Base-by-base conservation (phyloP, 495 filamentous ascomycete genomes). In the Monascus purpureus region DNA sequence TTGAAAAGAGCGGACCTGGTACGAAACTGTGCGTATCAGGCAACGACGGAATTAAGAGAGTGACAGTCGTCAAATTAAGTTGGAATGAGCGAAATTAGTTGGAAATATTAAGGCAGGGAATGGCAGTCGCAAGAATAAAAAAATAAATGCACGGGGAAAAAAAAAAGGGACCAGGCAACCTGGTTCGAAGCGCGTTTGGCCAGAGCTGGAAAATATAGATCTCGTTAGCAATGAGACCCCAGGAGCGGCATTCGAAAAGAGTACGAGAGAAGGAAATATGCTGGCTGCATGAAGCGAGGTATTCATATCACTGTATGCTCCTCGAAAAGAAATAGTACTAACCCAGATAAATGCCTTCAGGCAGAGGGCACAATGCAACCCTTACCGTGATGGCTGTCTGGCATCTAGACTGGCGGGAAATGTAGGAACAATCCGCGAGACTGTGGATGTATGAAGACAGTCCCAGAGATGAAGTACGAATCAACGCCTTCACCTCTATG, bases 401-500 rank as follows among this genome's bases (percentile, higher is more conserved):
- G 61, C 61, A 65, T 65, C 61, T 63, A 62, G 62, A 53, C 52
- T 57, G 54, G 53, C 41, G 47, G 61, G 61, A 53, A 55, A 64
- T 42, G 54, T 55, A 72, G 63, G 57, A 62, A 61, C 62, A 52
- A 58, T 53, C 56, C 50, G 56, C 40, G 49, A 52, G 55, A 52
- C 44, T 43, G 41, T 44, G 50, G 37, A 50, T 45, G 59, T 47
- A 32, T 43, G 53, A 48, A 58, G 52, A 51, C 57, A 50, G 61
- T 45, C 49, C 42, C 44, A 47, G 54, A 70, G 68, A 67, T 67
- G 64, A 75, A 73, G 66, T 55, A 73, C 73, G 73, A 77, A 69
- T 63, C 60, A 77, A 77, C 72, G 72, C 69, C 69, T 77, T 74
- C 73, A 68, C 73, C 70, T 61, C 53, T 63, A 61, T 57, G 57